Conservation (phyloP, 2,329 filamentous ascomycete genomes). For the Massarina eburnea region DNA sequence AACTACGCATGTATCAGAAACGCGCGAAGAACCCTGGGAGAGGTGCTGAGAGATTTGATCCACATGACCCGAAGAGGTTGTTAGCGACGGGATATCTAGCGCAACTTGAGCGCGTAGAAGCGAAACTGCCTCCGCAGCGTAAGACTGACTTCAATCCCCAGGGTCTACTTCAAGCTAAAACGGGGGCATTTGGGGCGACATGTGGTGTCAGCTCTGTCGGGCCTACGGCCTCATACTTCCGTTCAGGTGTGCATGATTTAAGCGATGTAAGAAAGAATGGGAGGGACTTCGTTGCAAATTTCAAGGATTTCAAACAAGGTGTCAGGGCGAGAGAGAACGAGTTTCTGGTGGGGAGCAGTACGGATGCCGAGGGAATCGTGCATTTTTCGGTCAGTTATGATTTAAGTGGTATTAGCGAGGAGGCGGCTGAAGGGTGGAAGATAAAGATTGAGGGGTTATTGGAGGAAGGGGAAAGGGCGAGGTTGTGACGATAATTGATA, state of each 20-base stretch:
- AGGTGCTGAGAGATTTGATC: slow-evolving; percentile 28
- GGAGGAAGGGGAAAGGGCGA: slow-evolving; percentile 14
- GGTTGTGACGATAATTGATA: too few species aligned
- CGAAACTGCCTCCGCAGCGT: slow-evolving; percentile 35
- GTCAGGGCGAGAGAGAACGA: slow-evolving; percentile 50
- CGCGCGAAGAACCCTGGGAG: slow-evolving; percentile 20
- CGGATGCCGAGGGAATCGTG: slow-evolving; percentile 39
- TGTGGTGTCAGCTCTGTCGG: slow-evolving; percentile 51
- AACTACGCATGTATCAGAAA: slow-evolving; percentile 50
- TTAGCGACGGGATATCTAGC: slow-evolving; percentile 49
- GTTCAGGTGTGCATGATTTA: slow-evolving; percentile 27
- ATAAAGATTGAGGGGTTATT: slow-evolving; percentile 33
- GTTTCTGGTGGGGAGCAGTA: slow-evolving; percentile 48
- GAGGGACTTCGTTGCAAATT: slow-evolving; percentile 47
- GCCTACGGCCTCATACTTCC: slow-evolving; percentile 37
- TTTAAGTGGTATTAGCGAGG: slow-evolving; percentile 38
- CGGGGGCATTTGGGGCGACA: slow-evolving; percentile 41
- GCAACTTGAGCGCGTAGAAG: slow-evolving; percentile 42
- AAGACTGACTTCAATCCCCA: slow-evolving; percentile 39
- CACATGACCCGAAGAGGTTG: slow-evolving; percentile 42
- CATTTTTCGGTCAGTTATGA: slow-evolving; percentile 47
- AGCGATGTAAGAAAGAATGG: slow-evolving; percentile 13
- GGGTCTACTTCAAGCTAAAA: slow-evolving; percentile 36
- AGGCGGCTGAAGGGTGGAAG: slow-evolving; percentile 34
- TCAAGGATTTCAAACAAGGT: slow-evolving; percentile 36